Evolutionary conservation across 2,329 filamentous ascomycete species (phyloP), one percentile per base, ranked within the genome.

Genomic region (Aaosphaeria arxii): DNA sequence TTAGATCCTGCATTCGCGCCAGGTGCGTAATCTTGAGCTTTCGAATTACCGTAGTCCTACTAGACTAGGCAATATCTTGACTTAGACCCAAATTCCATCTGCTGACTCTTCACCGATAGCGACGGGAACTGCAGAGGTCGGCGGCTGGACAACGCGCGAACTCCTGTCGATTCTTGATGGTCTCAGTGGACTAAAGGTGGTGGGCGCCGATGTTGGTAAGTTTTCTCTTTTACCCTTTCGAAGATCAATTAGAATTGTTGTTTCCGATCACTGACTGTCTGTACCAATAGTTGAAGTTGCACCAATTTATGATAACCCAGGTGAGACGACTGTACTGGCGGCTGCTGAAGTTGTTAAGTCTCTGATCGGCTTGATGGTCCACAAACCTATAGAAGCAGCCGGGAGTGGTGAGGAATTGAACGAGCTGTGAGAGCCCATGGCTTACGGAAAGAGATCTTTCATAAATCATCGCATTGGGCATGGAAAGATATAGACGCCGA

Each of bases 71-170:
- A 4, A 36, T 36, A n/a, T 9, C 4, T 36, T 36, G 33, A n/a
- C 33, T 36, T 36, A 36, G 33, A 36, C 33, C 17, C 17, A 24
- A n/a, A n/a, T 36, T 4, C n/a, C 33, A 4, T 36, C 33, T 36
- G 33, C 33, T 36, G 33, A 36, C n/a, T 9, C 7, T 36, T 36
- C n/a, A 30, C 39, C 17, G 44, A 61, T 56, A 69, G 79, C 73
- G 6, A 84, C 82, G 0, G 82, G 82, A 2, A 84, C 82, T 1
- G 75, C 81, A 7, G 82, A 85, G 59, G 79, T 80, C 1, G 82
- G 82, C 41, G 82, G 82, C 3, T 85, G 82, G 82, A 77, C 75
- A 1, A 83, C 80, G 0, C 73, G 82, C 35, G 82, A 85, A 56
- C 64, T 85, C 28, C 64, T 82, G 38, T 79, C 78, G 0, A 80